Evolutionary conservation across 768 basidiomycete genomes (phyloP).

Genomic region (Sistotremastrum niveocremeum): DNA sequence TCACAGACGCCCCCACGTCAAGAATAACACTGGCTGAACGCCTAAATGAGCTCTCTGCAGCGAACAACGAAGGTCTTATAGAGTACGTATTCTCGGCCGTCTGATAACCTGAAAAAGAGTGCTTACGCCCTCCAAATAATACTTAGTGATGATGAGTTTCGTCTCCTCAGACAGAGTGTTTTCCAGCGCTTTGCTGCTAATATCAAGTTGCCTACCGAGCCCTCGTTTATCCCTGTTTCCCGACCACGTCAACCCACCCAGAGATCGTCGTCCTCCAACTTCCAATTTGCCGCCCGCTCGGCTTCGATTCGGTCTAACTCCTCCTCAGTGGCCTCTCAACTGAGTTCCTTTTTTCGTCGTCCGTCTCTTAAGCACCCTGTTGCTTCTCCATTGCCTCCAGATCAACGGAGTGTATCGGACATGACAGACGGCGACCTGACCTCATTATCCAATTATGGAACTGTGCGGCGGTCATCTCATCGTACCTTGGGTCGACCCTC

Average conservation of each 20-base stretch:
- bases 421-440: no score
- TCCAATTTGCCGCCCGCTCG: no score
- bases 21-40: conserved; percentile 71
- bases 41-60: conserved; percentile 65
- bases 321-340: neutral
- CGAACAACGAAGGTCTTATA: conserved; percentile 69
- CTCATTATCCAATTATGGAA: no score
- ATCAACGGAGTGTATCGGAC: no score
- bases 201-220: conserved; percentile 45
- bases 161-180: conserved; percentile 68
- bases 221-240: conserved; percentile 44
- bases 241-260: conserved; percentile 3
- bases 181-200: conserved; percentile 65
- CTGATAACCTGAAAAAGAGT: neutral
- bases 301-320: neutral
- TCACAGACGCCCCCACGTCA: neutral
- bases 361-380: no score
- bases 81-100: conserved; percentile 32
- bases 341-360: no score
- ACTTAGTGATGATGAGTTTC: conserved; percentile 72
- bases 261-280: no score
- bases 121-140: neutral
- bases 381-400: no score
- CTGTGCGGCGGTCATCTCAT: no score
- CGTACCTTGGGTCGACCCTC: no score